Base-by-base conservation (phyloP, 495 filamentous ascomycete species). In the Corynascus novoguineensis region DNA sequence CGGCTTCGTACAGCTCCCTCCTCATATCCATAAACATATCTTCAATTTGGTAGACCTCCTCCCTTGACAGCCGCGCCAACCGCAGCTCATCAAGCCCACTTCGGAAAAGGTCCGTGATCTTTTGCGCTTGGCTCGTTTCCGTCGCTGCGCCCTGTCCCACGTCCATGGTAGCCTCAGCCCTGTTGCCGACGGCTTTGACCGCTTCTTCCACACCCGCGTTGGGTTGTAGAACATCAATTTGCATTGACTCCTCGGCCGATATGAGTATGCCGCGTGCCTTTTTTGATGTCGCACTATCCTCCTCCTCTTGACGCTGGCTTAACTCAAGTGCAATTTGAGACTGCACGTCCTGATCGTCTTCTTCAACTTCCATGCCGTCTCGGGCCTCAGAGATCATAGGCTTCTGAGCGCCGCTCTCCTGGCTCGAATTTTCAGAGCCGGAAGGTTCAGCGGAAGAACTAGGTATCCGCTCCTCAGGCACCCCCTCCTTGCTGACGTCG, bases 21-120 rank as follows among this genome's bases (percentile, higher is more conserved):
- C 81, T 83, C 62, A 85, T 80, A 64, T 87, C 82, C 72, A 86
- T 84, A 57, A 87, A 78, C 63, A 86, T 67, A 59, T 86, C 81
- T 57, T 89, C 86, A 53, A 87, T 77, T 60, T 81, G 73, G 34
- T 77, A 77, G 29, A 83, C 73, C 50, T 81, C 76, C 44, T 74
- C 64, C 10, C 77, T 69, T 21, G 78, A 75, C 53, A 87, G 61
- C 27, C 66, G 72, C 38, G 78, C 75, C 12, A 62, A 60, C 53
- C 79, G 76, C 50, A 86, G 74, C 37, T 78, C 70, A 27, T 72
- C 73, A 34, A 87, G 68, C 0, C 84, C 60, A 12, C 64, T 73
- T 28, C 69, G 75, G 5, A 88, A 70, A 19, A 79, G 74, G 37
- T 56, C 61, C 57, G 78, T 71, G 47, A 88, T 78, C 38, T 59